phyloP scores from a whole-genome alignment of 2,329 filamentous ascomycete species.

The Aquanectria penicillioides region DNA sequence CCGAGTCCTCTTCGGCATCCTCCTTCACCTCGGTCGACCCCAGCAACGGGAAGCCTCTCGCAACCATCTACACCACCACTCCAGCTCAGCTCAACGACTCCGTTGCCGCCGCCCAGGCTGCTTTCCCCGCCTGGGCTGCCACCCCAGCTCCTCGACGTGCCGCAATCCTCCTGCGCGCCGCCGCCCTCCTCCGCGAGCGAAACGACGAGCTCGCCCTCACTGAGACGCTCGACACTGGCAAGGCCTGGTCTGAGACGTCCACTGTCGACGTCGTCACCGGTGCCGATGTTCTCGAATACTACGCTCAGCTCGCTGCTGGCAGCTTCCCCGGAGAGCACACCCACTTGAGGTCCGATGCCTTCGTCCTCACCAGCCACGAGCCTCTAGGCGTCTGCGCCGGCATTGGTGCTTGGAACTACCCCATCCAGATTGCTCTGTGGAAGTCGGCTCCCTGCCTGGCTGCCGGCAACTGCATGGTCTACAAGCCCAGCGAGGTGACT shows the following conservation, averaged over 20 bases:
- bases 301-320: conserved; percentile 81
- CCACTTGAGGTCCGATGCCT: conserved; percentile 78
- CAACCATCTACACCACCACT: conserved; percentile 77
- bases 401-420: conserved; percentile 93
- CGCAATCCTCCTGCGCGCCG: conserved; percentile 81
- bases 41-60: conserved; percentile 73
- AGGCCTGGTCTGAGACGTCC: conserved; percentile 85
- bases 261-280: conserved; percentile 86
- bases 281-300: conserved; percentile 88
- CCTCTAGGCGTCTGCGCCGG: conserved; percentile 85
- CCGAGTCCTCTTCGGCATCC: conserved; percentile 62
- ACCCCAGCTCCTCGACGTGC: conserved; percentile 80
- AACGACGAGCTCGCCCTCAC: conserved; percentile 83
- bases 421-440: conserved; percentile 90
- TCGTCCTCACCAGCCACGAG: conserved; percentile 85
- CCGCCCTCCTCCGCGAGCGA: conserved; percentile 74
- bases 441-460: conserved; percentile 88
- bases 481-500: conserved; percentile 90
- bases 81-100: conserved; percentile 75
- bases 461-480: conserved; percentile 89
- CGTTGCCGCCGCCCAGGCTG: conserved; percentile 73
- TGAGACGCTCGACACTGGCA: conserved; percentile 88
- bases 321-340: conserved; percentile 84
- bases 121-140: conserved; percentile 80
- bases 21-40: conserved; percentile 81